These are phyloP conservation scores for Hypomyces rosellus DNA, from an alignment of 2,329 filamentous ascomycete species.

Conservation along the genomic window DNA sequence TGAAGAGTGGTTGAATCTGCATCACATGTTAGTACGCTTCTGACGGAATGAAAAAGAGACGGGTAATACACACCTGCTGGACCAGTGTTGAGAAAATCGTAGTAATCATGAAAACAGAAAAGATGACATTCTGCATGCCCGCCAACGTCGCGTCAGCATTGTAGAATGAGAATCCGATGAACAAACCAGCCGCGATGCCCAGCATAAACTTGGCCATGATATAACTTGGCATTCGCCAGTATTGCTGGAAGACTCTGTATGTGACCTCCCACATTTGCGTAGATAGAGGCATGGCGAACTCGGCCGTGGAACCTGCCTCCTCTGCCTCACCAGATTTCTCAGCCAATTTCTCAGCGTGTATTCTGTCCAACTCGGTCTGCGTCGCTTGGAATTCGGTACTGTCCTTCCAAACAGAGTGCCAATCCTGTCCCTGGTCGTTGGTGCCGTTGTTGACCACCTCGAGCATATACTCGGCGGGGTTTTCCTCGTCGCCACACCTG, in stretches of 20 bases:
- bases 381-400: conserved; percentile 47
- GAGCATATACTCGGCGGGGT: conserved; percentile 73
- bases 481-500: conserved; percentile 54
- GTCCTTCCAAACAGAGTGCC: conserved; percentile 60
- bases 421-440: conserved; percentile 44
- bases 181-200: conserved; percentile 54
- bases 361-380: conserved; percentile 55
- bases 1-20: conserved; percentile 67
- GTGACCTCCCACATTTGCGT: conserved; percentile 61
- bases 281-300: conserved; percentile 72
- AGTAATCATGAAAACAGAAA: conserved; percentile 67
- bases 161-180: conserved; percentile 72
- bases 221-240: conserved; percentile 75
- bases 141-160: conserved; percentile 47
- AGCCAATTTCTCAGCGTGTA: conserved; percentile 45
- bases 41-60: conserved; percentile 28
- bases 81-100: conserved; percentile 68
- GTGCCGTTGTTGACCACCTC: conserved; percentile 39
- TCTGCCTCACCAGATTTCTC: conserved; percentile 15
- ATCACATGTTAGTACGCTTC: conserved; percentile 6
- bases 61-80: conserved; percentile 41
- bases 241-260: conserved; percentile 69
- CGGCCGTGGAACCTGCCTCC: conserved; percentile 36
- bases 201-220: conserved; percentile 67
- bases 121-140: conserved; percentile 70